Base-by-base conservation (phyloP, 441 rosid species). In the Erodium moschatum region DNA sequence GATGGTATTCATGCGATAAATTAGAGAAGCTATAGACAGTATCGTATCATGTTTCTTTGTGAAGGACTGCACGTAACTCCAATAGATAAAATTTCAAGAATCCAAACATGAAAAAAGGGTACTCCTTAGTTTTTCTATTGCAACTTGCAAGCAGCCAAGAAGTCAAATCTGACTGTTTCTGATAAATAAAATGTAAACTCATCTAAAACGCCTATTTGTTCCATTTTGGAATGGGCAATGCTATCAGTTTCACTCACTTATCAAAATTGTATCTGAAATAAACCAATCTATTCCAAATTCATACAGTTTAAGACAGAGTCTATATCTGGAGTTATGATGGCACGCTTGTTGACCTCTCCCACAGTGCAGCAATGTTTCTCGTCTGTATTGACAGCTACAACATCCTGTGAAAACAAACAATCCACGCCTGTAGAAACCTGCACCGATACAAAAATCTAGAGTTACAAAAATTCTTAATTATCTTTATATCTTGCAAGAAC, bases 331-430 rank as follows among this genome's bases (percentile, higher is more conserved):
- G 86, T 86, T 65, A 91, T 20, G 67, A 78, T 76, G 27, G 80
- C 87, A n/a, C 85, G 91, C 83, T 88, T 86, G 76, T 76, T 64
- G 56, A 91, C 81, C 77, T 89, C 89, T 70, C 90, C 91, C 40
- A 88, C 76, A 40, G 72, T 67, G 66, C 87, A 81, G 48, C 85
- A 88, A 0, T 70, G 79, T 80, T 86, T 83, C 80, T 85, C 86
- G 21, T 29, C 72, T n/a, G 81, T 77, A 70, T 83, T 77, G 62
- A 89, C 70, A 40, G 82, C 83, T 16, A 76, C 85, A 56, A 88
- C 88, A 78, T 91, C 92, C 77, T 89, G 89, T 4, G 96, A 82
- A 79, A 86, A 88, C 73, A 72, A 69, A n/a, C 81, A 74, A 75
- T 80, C 80, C 80, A 78, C 74, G 35, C 96, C 91, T 4, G 90